Base-by-base conservation (phyloP, 225 moss, liverwort and hornwort genomes). In the Sphagnum tenellum region DNA sequence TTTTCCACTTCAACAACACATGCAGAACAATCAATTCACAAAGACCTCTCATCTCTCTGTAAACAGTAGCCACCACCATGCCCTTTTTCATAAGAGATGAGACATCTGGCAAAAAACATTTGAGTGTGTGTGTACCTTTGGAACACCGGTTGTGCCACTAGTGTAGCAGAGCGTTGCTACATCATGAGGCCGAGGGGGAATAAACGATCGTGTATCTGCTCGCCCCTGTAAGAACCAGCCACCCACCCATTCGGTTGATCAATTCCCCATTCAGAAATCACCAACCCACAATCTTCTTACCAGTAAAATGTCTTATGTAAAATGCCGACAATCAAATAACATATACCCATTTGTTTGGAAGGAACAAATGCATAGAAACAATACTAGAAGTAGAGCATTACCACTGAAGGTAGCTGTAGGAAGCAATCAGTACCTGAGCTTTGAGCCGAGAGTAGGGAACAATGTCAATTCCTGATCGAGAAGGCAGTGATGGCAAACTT, bases 61-160 rank as follows among this genome's bases (percentile, higher is more conserved):
- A 29, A 29, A 29, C 29, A 29, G 29, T 29, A 29, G 29, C 29
- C 29, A 29, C 29, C 29, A 29, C 29, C 29, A 29, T 29, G 29
- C 29, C 29, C 29, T 29, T 29, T 29, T 29, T 29, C 29, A 29
- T 29, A 29, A 29, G 29, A 29, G 29, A 29, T 29, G 29, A 29
- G 29, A 29, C 29, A 29, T 29, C 29, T 29, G 29, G 29, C 29
- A 29, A 29, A 29, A 29, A 29, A 29, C 29, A 29, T 29, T 29
- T 29, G 29, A 29, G 29, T 29, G 29, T 29, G 29, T 9, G 46
- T 44, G 61, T 75, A 86, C 86, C 83, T 98, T 98, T 8, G 96
- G 96, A 68, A 90, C 85, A 46, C 96, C 96, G 6, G 96, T 98
- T 8, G 96, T 98, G 45, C 96, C 96, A 56, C 96, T 98, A 57